Base-by-base conservation (phyloP, 2,329 filamentous ascomycete species). In the Cercospora sp. region DNA sequence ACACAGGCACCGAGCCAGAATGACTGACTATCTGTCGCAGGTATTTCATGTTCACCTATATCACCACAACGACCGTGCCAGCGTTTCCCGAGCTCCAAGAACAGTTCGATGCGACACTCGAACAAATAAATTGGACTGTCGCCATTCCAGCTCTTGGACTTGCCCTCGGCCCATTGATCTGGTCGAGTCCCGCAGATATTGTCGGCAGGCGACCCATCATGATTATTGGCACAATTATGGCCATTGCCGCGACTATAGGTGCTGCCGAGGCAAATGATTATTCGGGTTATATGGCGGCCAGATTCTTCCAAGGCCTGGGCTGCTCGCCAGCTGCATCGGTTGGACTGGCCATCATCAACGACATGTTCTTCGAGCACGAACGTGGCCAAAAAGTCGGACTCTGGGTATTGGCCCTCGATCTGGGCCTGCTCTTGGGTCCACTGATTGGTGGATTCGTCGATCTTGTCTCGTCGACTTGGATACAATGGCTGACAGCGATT, bases 41-140 rank as follows among this genome's bases (percentile, higher is more conserved):
- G 40, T 71, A 71, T 49, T 71, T 71, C 60, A 68, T 71, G 65
- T 71, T 71, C 69, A 71, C 69, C 1, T 71, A 69, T 57, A 62
- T 71, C 26, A 71, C 69, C n/a, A 71, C 69, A 18, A 71, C 67
- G 6, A 71, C 69, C 8, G 69, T 71, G 3, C 69, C 69, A 13
- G 61, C 69, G 5, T 71, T 71, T 21, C 67, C 67, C 32, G 67
- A 63, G 32, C 49, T 71, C 7, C 69, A 71, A 21, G 65, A 61
- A 5, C 69, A 68, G 57, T 71, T 60, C 63, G 43, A 62, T 60
- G 69, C 67, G 5, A 63, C 69, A 1, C 63, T 69, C 21, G 69
- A 69, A 28, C 67, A 71, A 51, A 69, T 69, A 63, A 71, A 71
- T 16, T 71, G 69, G 69, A 71, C 69, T 24, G 67, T 71, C 6